Conservation (phyloP, 805 yeast genomes). For the Pachysolen tannophilus region DNA sequence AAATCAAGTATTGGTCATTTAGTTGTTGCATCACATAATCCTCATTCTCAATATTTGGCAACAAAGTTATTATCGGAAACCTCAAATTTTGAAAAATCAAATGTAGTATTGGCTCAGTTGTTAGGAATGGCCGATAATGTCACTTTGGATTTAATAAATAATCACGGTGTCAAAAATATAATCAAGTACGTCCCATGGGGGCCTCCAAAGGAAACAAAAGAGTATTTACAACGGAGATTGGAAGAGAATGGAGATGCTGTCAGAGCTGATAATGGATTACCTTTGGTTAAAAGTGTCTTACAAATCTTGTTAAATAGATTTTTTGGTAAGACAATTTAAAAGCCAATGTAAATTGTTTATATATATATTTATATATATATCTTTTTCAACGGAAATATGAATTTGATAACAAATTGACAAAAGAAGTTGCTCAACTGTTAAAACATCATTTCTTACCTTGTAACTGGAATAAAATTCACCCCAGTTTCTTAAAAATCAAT, state of each 20-base stretch:
- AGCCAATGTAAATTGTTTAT: background rate
- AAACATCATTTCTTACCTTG: too few relatives aligned
- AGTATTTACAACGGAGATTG: conserved; percentile 77
- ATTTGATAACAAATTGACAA: too few relatives aligned
- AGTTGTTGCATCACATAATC: conserved; percentile 88
- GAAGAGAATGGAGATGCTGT: conserved; percentile 97
- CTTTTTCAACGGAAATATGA: too few relatives aligned
- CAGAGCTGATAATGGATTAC: conserved; percentile 75
- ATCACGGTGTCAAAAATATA: conserved; percentile 61
- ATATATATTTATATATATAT: too few relatives aligned
- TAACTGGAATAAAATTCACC: too few relatives aligned
- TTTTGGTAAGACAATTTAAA: conserved; percentile 16
- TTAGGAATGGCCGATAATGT: conserved; percentile 94
- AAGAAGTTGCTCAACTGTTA: too few relatives aligned
- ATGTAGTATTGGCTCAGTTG: conserved; percentile 82
- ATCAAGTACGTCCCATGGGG: conserved; percentile 98
- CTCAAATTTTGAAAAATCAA: conserved; percentile 27
- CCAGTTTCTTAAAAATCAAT: too few relatives aligned
- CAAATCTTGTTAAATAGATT: conserved; percentile 26
- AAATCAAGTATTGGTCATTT: conserved; percentile 59
- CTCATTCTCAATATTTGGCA: conserved; percentile 66
- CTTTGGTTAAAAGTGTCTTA: conserved; percentile 50
- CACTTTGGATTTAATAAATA: conserved; percentile 62
- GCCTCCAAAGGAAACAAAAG: conserved; percentile 89
- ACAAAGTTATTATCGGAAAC: conserved; percentile 39